Evolutionary conservation across 768 basidiomycete genomes (phyloP).

Genomic region (Saitozyma sp.): DNA sequence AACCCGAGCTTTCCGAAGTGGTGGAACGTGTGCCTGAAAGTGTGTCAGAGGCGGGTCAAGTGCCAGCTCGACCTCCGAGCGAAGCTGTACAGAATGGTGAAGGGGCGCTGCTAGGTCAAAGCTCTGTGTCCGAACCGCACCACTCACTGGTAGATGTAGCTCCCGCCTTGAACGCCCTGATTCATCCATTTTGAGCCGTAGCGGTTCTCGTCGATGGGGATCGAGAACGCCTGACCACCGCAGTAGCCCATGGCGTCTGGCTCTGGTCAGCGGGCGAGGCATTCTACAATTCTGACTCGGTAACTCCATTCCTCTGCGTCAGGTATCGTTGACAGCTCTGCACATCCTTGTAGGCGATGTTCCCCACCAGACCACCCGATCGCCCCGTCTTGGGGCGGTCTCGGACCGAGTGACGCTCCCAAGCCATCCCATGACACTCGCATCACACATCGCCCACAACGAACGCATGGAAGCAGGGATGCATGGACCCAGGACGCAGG

Average conservation of each 20-base stretch:
- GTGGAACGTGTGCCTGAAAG: slow-evolving; percentile 53
- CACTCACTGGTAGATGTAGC: slow-evolving; percentile 38
- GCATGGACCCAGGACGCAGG: no score
- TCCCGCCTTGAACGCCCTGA: slow-evolving; percentile 55
- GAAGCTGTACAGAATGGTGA: no score
- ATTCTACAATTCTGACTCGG: no score
- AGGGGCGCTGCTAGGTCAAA: neutral
- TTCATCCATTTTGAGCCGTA: slow-evolving; percentile 55
- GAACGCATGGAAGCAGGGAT: no score
- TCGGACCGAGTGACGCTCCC: no score
- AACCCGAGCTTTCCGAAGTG: slow-evolving; percentile 52
- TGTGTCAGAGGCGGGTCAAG: neutral
- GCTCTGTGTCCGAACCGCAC: neutral
- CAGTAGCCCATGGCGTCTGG: slow-evolving; percentile 52
- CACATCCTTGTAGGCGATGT: no score
- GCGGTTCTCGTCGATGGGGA: slow-evolving; percentile 53
- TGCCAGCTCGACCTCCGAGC: no score
- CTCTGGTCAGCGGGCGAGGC: no score
- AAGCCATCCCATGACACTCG: no score
- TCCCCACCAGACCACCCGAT: no score
- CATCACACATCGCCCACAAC: no score
- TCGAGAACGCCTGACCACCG: slow-evolving; percentile 56
- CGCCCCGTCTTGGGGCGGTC: no score
- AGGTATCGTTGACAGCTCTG: neutral
- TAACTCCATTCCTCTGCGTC: neutral